A percentile compares a stretch with the other conserved stretches of the same genome.
Conservation (phyloP, 2,329 filamentous ascomycete genomes). For the Xylariomycetidae sp. region DNA sequence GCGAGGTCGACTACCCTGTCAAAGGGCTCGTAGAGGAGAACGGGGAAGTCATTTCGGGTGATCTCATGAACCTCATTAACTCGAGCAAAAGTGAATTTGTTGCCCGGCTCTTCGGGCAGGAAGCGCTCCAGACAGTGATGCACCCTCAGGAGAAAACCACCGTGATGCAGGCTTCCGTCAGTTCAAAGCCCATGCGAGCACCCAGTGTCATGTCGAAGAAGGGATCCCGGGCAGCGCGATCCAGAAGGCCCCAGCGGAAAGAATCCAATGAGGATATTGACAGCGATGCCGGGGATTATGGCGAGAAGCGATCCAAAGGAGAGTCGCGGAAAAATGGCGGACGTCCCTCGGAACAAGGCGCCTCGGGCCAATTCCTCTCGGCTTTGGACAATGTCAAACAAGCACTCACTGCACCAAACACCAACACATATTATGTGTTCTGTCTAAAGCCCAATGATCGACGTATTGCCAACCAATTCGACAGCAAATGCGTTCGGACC, state of each 20-base stretch:
- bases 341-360: conserved; percentile 67
- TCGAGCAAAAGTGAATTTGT: conserved; percentile 87
- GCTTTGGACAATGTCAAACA: conserved; percentile 88
- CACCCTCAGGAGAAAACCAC: conserved; percentile 87
- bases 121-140: conserved; percentile 85
- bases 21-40: conserved; percentile 90
- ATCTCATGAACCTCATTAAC: conserved; percentile 90
- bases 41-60: conserved; percentile 90
- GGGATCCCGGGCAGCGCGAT: conserved; percentile 38
- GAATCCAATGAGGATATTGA: conserved; percentile 44
- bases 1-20: conserved; percentile 90
- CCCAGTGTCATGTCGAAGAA: conserved; percentile 89
- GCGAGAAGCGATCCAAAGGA: conserved; percentile 16
- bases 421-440: conserved; percentile 94
- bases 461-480: conserved; percentile 96
- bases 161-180: conserved; percentile 93
- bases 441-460: conserved; percentile 96
- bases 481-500: conserved; percentile 94
- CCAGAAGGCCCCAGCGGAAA: conserved; percentile 34
- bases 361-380: conserved; percentile 85
- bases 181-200: conserved; percentile 87
- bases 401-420: conserved; percentile 73
- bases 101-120: conserved; percentile 88
- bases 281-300: conserved; percentile 42
- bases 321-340: conserved; percentile 37